Base-by-base conservation (phyloP, 2,329 filamentous ascomycete genomes). In the Tolypocladium capitatum region DNA sequence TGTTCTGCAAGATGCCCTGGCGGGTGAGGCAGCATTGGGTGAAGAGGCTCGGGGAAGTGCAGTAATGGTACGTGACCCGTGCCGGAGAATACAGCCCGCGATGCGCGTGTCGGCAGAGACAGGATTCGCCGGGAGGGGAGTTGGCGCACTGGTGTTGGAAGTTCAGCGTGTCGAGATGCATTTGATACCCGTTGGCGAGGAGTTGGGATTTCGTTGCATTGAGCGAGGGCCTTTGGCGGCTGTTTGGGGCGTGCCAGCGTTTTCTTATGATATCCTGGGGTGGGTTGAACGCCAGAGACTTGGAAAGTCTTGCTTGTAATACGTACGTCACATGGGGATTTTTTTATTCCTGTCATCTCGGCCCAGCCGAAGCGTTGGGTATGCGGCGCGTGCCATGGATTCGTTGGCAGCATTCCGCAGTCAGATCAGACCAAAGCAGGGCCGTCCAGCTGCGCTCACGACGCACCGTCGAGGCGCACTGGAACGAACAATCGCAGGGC, bases 1-100 rank as follows among this genome's bases (percentile, higher is more conserved):
- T 80, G 38, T 81, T 80, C 53, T 78, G 75, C 64, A 80, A 80
- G 63, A 80, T 80, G 74, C 72, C 75, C 0, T 61, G 67, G 2
- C 58, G 60, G 11, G 60, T 80, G 51, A 66, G 76, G 43, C 67
- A 70, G 50, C 75, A 80, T 54, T 80, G 76, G 76, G 71, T 80
- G 2, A 71, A 68, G 55, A 62, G 72, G 47, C 62, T 78, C 47
- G 61, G 73, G 27, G 75, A 78, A n/a, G 35, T 35, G 13, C 24
- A 38, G 16, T 47, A 33, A 24, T 5, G 30, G 21, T 4, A n/a
- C 14, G 2, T 9, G 18, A n/a, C 4, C 13, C 16, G 21, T 4
- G 11, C 7, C 16, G 14, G 28, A 13, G 16, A 18, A 7, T 18
- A 28, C 24, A 16, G 38, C 24, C 24, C 16, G 24, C 4, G 38